Conservation (phyloP, 805 yeast species). For the Barnettozyma californica region DNA sequence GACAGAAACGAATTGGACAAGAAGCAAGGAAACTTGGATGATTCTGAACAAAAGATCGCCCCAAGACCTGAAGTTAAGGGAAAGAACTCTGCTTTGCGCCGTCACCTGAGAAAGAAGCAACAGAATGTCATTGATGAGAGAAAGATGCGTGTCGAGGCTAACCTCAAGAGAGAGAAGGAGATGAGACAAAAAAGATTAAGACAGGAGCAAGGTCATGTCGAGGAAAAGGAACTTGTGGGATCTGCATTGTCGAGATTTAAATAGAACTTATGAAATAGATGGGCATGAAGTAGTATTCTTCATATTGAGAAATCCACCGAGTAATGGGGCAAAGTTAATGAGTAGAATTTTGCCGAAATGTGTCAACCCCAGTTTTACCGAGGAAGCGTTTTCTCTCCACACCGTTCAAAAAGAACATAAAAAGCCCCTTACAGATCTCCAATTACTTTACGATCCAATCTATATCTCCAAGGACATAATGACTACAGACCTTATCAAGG, state of each 20-base stretch:
- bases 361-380: constrained; percentile 1
- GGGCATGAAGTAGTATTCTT: too few species aligned
- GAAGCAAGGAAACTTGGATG: constrained; percentile 27
- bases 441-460: too few species aligned
- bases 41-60: constrained; percentile 38
- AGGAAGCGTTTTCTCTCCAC: constrained; percentile 1
- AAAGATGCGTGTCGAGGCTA: constrained; percentile 67
- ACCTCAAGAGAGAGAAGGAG: constrained; percentile 68
- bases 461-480: not conserved
- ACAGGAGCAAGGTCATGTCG: constrained; percentile 42
- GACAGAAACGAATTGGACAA: constrained; percentile 42
- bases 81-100: constrained; percentile 79
- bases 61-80: constrained; percentile 63
- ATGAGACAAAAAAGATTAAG: constrained; percentile 49
- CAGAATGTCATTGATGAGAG: constrained; percentile 85
- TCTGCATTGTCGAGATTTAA: constrained; percentile 37
- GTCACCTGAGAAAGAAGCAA: constrained; percentile 75
- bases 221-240: constrained; percentile 38
- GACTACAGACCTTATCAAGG: constrained; percentile 12
- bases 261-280: constrained; percentile 2
- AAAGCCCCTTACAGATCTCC: not conserved
- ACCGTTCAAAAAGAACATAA: not conserved
- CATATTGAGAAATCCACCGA: not conserved
- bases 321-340: not conserved
- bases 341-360: not conserved